phyloP scores from a whole-genome alignment of 306 rosid genomes.

The Lathyrus sativus region DNA sequence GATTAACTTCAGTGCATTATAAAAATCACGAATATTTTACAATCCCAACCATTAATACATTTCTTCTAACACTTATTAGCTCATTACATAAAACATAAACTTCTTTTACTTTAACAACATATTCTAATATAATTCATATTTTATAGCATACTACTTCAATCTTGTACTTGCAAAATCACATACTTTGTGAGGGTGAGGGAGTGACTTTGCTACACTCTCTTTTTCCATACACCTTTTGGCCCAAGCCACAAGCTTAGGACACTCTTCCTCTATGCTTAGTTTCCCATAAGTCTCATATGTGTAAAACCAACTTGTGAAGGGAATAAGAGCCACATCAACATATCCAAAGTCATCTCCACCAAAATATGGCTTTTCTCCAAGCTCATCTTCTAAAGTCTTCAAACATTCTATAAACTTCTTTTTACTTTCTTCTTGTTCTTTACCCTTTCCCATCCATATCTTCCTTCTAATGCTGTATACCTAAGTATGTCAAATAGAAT shows the following conservation, averaged over 20 bases:
- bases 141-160: not conserved
- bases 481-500: constrained; percentile 33
- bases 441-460: constrained; percentile 49
- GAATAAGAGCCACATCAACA: constrained; percentile 57
- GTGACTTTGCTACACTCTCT: constrained; percentile 50
- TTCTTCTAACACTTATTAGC: too few species aligned
- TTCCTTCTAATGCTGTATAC: constrained; percentile 40
- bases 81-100: too few species aligned
- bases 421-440: constrained; percentile 49
- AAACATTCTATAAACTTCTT: constrained; percentile 47
- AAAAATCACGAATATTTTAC: too few species aligned
- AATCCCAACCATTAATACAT: not conserved
- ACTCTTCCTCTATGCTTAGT: constrained; percentile 46
- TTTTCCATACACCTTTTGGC: constrained; percentile 52
- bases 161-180: constrained; percentile 35
- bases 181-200: constrained; percentile 53
- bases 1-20: too few species aligned
- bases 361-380: constrained; percentile 49
- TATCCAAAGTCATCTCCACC: constrained; percentile 56
- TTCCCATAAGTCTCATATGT: constrained; percentile 44
- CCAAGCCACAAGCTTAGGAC: constrained; percentile 59
- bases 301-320: constrained; percentile 62
- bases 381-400: constrained; percentile 43
- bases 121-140: not conserved
- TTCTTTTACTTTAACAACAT: not conserved